Percentiles rank a stretch among this genome's conserved stretches.
Conservation (phyloP, 1,139 yeast genomes). For the Candida anutae region DNA sequence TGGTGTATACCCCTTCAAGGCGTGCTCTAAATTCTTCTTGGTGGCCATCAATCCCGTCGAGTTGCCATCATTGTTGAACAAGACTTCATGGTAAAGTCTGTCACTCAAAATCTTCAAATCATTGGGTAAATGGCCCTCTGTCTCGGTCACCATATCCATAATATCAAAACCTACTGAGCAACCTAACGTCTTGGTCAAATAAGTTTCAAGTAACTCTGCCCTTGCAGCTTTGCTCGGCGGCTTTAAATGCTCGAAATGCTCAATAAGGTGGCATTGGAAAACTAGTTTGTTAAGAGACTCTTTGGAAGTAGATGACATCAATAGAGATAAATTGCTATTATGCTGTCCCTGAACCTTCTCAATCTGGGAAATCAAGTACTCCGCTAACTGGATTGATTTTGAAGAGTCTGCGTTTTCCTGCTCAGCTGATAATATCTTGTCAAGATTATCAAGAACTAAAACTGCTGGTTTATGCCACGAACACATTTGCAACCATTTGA, state of each 20-base stretch:
- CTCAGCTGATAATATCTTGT: conserved; percentile 65
- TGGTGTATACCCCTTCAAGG: conserved; percentile 67
- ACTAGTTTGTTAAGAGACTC: conserved; percentile 58
- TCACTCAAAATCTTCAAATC: conserved; percentile 72
- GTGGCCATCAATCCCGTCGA: conserved; percentile 11
- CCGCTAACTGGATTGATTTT: conserved; percentile 53
- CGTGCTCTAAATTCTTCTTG: conserved; percentile 36
- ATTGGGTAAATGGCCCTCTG: conserved; percentile 85
- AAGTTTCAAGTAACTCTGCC: conserved; percentile 40
- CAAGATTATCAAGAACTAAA: conserved; percentile 74
- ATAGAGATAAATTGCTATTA: conserved; percentile 42
- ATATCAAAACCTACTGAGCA: conserved; percentile 41
- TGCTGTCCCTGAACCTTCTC: conserved; percentile 29
- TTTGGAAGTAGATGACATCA: conserved; percentile 56
- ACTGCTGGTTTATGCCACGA: conserved; percentile 79
- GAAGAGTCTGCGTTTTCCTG: conserved; percentile 61
- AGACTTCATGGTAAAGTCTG: conserved; percentile 61
- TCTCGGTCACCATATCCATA: conserved; percentile 66
- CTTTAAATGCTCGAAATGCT: conserved; percentile 49
- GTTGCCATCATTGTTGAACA: conserved; percentile 21
- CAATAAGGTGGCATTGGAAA: conserved; percentile 64
- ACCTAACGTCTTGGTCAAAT: conserved; percentile 24
- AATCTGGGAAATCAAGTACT: conserved; percentile 31
- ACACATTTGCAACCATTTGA: conserved; percentile 49
- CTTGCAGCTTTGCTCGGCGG: conserved; percentile 70